Percentiles rank a stretch among this genome's conserved stretches.
Evolutionary conservation across 2,329 filamentous ascomycete species (phyloP).

Genomic region (Xylaria sp.): DNA sequence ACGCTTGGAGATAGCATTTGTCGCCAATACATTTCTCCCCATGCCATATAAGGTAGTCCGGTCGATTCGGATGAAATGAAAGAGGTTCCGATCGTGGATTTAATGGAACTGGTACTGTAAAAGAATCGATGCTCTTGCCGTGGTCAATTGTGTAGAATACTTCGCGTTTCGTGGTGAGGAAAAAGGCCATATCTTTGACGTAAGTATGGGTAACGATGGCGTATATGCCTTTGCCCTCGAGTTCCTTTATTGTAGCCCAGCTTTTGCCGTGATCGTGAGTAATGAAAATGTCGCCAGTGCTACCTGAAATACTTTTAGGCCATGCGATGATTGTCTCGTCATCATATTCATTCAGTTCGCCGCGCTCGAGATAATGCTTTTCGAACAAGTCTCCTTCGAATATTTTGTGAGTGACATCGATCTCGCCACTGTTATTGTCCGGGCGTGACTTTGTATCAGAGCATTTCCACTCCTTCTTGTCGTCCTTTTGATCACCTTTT

Average conservation of each 20-base stretch:
- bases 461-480: conserved; percentile 80
- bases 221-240: conserved; percentile 76
- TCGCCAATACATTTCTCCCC: conserved; percentile 74
- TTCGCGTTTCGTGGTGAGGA: conserved; percentile 74
- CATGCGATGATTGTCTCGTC: conserved; percentile 79
- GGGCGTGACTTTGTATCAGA: conserved; percentile 65
- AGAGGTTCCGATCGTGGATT: conserved; percentile 59
- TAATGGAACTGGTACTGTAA: conserved; percentile 73
- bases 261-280: conserved; percentile 88
- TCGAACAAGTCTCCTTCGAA: conserved; percentile 72
- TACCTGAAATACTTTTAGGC: conserved; percentile 59
- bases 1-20: conserved; percentile 78
- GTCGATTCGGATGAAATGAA: conserved; percentile 84
- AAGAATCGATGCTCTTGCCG: conserved; percentile 77
- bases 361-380: conserved; percentile 82
- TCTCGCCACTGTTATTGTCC: conserved; percentile 70
- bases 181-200: conserved; percentile 87
- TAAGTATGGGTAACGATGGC: conserved; percentile 81
- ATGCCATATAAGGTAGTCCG: conserved; percentile 93
- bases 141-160: conserved; percentile 87
- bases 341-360: conserved; percentile 68
- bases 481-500: conserved; percentile 73
- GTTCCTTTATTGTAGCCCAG: conserved; percentile 73
- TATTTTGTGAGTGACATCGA: conserved; percentile 67
- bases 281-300: conserved; percentile 72